These are phyloP conservation scores for Microbotryomycetes sp. DNA, from an alignment of 1,284 basidiomycete genomes.

Conservation along the genomic window DNA sequence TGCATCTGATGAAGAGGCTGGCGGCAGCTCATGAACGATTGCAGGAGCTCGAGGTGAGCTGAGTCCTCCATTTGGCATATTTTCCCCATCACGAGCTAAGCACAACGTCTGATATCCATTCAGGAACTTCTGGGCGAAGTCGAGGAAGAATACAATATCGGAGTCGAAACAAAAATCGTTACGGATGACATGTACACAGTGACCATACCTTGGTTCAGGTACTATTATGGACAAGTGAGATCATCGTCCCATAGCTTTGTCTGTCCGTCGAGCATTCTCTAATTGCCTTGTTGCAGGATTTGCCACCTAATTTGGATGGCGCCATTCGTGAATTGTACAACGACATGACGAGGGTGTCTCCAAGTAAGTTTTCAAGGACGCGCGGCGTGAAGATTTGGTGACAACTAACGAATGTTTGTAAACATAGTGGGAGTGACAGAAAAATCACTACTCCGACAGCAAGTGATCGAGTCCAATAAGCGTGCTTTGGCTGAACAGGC, in stretches of 20 bases:
- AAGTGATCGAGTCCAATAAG: background rate
- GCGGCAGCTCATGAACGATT: slow-evolving; percentile 9
- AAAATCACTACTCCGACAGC: background rate
- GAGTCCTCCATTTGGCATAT: background rate
- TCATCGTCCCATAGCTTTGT: background rate
- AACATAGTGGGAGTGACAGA: too few species aligned
- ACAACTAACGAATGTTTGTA: background rate
- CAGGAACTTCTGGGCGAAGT: slow-evolving; percentile 18
- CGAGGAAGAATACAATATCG: background rate
- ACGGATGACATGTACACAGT: slow-evolving; percentile 1
- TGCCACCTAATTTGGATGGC: slow-evolving; percentile 21
- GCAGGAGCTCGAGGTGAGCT: slow-evolving; percentile 9
- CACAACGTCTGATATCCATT: background rate
- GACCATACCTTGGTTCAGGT: slow-evolving; percentile 23
- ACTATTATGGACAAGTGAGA: slow-evolving; percentile 17
- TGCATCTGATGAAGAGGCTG: slow-evolving; percentile 10
- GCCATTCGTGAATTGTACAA: slow-evolving; percentile 18
- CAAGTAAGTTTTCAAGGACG: slow-evolving; percentile 7
- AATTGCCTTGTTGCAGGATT: slow-evolving; percentile 3
- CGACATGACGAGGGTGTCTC: background rate
- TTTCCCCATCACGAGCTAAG: background rate
- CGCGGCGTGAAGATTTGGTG: background rate
- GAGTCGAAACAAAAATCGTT: background rate
- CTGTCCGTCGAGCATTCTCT: background rate
- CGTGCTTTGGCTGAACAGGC: background rate